These are phyloP conservation scores for Adiantum capillusveneris DNA, from an alignment of 75 land plant species.

Conservation along the genomic window DNA sequence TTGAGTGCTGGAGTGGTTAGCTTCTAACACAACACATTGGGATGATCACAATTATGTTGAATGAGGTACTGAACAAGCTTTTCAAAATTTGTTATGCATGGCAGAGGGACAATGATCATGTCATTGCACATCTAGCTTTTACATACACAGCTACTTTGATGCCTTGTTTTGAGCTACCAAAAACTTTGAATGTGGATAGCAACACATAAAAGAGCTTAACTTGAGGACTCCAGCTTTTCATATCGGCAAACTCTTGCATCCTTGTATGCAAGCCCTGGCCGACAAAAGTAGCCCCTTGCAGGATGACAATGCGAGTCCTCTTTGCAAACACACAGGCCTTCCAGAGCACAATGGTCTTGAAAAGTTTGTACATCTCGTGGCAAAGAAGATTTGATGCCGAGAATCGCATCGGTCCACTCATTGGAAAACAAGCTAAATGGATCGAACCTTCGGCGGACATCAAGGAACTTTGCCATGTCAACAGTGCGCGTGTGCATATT, in stretches of 20 bases:
- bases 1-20: too few relatives aligned
- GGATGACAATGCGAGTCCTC: constrained; percentile 27
- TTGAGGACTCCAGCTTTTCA: too few relatives aligned
- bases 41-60: too few relatives aligned
- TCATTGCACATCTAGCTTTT: too few relatives aligned
- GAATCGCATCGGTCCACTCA: constrained; percentile 29
- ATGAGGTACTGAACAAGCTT: too few relatives aligned
- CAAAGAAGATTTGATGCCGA: neutral
- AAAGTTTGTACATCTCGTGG: neutral
- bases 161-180: too few relatives aligned
- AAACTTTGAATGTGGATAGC: too few relatives aligned
- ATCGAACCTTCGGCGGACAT: constrained; percentile 4
- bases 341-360: constrained; percentile 20
- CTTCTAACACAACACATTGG: too few relatives aligned
- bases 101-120: too few relatives aligned
- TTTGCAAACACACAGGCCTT: constrained; percentile 21
- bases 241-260: constrained; percentile 25
- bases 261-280: constrained; percentile 13
- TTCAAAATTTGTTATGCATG: too few relatives aligned
- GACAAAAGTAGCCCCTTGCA: constrained; percentile 16
- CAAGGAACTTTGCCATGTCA: constrained; percentile 7
- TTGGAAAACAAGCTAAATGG: constrained; percentile 21
- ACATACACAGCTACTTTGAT: too few relatives aligned
- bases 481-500: neutral
- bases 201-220: too few relatives aligned